A percentile compares a stretch with the other conserved stretches of the same genome.
Evolutionary conservation across 139 green algal species (phyloP).

Genomic region (Picochlorum sp.): DNA sequence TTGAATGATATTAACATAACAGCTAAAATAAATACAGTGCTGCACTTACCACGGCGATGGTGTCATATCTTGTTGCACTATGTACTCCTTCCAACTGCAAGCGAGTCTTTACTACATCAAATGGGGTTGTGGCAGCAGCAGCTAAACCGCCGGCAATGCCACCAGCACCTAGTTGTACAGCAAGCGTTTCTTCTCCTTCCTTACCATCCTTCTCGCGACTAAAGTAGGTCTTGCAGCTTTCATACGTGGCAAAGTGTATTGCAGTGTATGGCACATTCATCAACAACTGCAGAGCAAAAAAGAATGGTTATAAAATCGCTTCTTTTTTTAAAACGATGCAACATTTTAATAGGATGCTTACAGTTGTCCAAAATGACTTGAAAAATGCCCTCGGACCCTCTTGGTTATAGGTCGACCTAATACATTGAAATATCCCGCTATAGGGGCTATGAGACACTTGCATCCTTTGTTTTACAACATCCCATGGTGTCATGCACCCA

Average conservation of each 20-base stretch:
- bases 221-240: constrained; percentile 61
- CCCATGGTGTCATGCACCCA: constrained; percentile 70
- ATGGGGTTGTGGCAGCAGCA: constrained; percentile 65
- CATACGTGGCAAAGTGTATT: constrained; percentile 89
- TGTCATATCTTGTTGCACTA: constrained; percentile 38
- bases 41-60: constrained; percentile 36
- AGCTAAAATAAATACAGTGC: neutral
- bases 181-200: constrained; percentile 1
- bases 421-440: constrained; percentile 47
- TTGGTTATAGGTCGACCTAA: constrained; percentile 32
- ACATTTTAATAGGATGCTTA: too few species aligned
- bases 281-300: too few species aligned
- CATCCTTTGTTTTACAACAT: constrained; percentile 87
- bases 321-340: neutral
- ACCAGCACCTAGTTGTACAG: constrained; percentile 53
- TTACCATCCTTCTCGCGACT: neutral
- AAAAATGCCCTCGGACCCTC: constrained; percentile 81
- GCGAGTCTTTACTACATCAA: constrained; percentile 90
- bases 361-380: constrained; percentile 73
- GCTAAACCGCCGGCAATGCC: constrained; percentile 64
- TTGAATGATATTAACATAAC: neutral
- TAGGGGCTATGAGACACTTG: constrained; percentile 67
- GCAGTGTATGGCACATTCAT: constrained; percentile 96
- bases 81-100: constrained; percentile 73
- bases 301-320: neutral